Conservation (phyloP, 345 rosid species). For the Noccaea bulbosa region DNA sequence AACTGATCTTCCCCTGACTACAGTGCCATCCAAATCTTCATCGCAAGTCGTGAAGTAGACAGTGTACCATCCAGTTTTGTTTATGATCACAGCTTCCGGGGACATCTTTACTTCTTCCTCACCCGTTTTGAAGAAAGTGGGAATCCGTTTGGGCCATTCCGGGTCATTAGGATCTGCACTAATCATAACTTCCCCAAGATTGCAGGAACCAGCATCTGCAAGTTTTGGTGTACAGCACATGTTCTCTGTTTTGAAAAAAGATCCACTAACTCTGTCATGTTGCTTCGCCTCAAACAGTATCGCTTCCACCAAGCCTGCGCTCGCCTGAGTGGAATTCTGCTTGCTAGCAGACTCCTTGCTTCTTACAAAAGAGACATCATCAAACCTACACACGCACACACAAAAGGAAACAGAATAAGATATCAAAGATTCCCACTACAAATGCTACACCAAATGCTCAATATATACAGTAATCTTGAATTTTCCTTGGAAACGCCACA, state of each 20-base stretch:
- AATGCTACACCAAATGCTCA: background rate
- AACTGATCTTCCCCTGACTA: slow-evolving; percentile 73
- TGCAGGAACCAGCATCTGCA: slow-evolving; percentile 58
- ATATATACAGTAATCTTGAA: background rate
- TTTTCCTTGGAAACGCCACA: background rate
- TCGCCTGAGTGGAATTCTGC: slow-evolving; percentile 55
- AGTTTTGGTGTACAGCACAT: slow-evolving; percentile 63
- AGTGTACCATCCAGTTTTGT: slow-evolving; percentile 75
- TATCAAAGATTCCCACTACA: background rate
- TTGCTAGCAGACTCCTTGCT: slow-evolving; percentile 60
- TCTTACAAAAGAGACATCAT: slow-evolving; percentile 68
- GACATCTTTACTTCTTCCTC: slow-evolving; percentile 59
- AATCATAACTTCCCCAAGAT: slow-evolving; percentile 72
- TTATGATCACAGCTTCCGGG: slow-evolving; percentile 49
- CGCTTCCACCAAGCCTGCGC: slow-evolving; percentile 77
- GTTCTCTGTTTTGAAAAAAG: slow-evolving; percentile 51
- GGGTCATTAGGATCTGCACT: slow-evolving; percentile 54
- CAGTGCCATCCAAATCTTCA: slow-evolving; percentile 61
- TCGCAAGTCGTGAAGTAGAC: slow-evolving; percentile 80
- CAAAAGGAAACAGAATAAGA: too few species aligned
- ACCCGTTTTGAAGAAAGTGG: slow-evolving; percentile 55
- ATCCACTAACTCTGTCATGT: slow-evolving; percentile 66
- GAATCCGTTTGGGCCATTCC: slow-evolving; percentile 70
- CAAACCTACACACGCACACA: slow-evolving; percentile 52
- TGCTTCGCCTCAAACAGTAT: slow-evolving; percentile 74